Percentiles rank a stretch among this genome's conserved stretches.
phyloP scores from a whole-genome alignment of 2,329 filamentous ascomycete genomes.

The Verruconis gallopava region DNA sequence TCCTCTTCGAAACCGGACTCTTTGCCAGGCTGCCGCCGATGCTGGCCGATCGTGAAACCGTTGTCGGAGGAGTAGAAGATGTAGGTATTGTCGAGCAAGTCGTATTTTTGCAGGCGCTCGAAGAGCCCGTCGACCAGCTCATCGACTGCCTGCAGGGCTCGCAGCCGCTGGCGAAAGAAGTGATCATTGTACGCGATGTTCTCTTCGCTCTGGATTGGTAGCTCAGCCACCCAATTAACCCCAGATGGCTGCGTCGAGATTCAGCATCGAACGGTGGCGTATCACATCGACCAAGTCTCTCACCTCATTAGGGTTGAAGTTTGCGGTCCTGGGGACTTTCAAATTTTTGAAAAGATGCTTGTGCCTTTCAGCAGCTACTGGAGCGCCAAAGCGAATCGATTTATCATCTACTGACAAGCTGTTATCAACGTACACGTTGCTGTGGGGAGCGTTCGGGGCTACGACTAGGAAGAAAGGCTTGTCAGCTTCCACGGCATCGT shows the following conservation, averaged over 20 bases:
- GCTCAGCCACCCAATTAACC: slow-evolving; percentile 32
- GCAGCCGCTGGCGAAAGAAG: slow-evolving; percentile 38
- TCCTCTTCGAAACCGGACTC: slow-evolving; percentile 27
- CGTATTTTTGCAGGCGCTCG: slow-evolving; percentile 26
- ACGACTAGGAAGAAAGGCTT: slow-evolving; percentile 56
- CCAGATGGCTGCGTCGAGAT: slow-evolving; percentile 24
- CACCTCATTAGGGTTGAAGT: slow-evolving; percentile 50
- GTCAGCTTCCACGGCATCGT: slow-evolving; percentile 41
- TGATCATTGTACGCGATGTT: slow-evolving; percentile 40
- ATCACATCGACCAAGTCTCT: not conserved
- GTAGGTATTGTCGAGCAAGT: slow-evolving; percentile 35
- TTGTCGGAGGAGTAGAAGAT: slow-evolving; percentile 27
- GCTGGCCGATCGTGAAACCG: slow-evolving; percentile 28
- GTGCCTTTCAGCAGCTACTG: slow-evolving; percentile 48
- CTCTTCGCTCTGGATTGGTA: slow-evolving; percentile 33
- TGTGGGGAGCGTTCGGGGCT: slow-evolving; percentile 55
- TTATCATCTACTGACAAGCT: not conserved
- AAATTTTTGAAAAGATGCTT: slow-evolving; percentile 46
- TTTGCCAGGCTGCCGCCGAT: slow-evolving; percentile 28
- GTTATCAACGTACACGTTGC: slow-evolving; percentile 26
- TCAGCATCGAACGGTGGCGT: not conserved
- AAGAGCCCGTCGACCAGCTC: slow-evolving; percentile 39
- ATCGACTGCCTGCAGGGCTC: slow-evolving; percentile 40
- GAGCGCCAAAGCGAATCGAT: slow-evolving; percentile 29
- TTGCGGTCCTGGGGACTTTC: slow-evolving; percentile 46